These are phyloP conservation scores for Steccherinum ochraceum DNA, from an alignment of 768 basidiomycete species.

Conservation along the genomic window DNA sequence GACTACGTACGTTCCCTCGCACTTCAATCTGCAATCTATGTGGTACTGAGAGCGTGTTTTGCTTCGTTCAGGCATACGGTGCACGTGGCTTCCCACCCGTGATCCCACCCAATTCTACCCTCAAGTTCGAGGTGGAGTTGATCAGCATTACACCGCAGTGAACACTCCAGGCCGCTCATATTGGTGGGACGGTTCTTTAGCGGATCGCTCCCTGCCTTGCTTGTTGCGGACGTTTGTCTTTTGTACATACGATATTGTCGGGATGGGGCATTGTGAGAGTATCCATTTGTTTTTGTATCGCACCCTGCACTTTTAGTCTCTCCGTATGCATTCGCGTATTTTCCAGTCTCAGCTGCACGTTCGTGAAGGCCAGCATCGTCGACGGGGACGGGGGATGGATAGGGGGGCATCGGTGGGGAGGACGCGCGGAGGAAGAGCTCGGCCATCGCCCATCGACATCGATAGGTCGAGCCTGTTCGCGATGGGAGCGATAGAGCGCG, in stretches of 20 bases:
- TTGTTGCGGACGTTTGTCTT: neutral
- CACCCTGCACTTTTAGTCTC: neutral
- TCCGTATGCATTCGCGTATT: neutral
- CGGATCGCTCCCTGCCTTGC: no score
- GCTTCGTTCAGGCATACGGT: constrained; percentile 56
- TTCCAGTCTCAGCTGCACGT: neutral
- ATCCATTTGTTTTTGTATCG: neutral
- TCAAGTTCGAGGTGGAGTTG: constrained; percentile 83
- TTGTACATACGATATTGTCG: neutral
- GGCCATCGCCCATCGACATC: no score
- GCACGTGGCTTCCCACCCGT: constrained; percentile 68
- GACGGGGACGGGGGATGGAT: no score
- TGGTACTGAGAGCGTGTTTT: no score
- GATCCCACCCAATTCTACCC: constrained; percentile 69
- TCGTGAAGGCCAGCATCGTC: no score
- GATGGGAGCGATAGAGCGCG: no score
- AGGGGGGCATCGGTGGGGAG: no score
- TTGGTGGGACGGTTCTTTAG: no score
- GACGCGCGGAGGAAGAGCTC: no score
- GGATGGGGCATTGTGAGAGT: neutral
- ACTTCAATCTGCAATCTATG: neutral
- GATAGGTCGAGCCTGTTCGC: no score
- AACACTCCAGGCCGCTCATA: no score
- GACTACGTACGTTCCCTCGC: constrained; percentile 58
- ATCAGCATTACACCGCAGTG: no score